Evolutionary conservation across 2,329 filamentous ascomycete genomes (phyloP).

Genomic region (Chaetomiaceae sp.): DNA sequence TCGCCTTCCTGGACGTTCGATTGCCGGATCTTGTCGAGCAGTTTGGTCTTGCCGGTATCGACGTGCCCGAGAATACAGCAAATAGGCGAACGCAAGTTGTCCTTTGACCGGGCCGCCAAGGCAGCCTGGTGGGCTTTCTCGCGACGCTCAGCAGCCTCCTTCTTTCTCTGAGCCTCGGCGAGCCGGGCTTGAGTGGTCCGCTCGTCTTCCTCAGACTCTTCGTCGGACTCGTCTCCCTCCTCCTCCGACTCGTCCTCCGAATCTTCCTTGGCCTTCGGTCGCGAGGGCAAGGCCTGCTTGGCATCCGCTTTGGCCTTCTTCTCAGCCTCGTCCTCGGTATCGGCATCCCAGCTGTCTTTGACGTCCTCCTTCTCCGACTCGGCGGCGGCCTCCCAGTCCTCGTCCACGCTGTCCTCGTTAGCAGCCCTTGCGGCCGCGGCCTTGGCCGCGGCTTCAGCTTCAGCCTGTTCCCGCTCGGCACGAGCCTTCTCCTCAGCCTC

Average conservation of each 20-base stretch:
- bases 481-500: constrained; percentile 59
- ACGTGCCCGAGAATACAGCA: constrained; percentile 99
- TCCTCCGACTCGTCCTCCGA: constrained; percentile 42
- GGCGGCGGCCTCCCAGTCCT: constrained; percentile 86
- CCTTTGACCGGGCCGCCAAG: constrained; percentile 82
- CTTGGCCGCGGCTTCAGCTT: constrained; percentile 51
- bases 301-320: constrained; percentile 36
- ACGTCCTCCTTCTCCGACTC: constrained; percentile 70
- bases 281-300: constrained; percentile 30
- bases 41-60: constrained; percentile 99
- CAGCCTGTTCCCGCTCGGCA: constrained; percentile 50
- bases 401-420: constrained; percentile 56
- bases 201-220: constrained; percentile 67
- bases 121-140: constrained; percentile 90
- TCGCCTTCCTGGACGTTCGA: constrained; percentile 99
- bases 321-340: constrained; percentile 65
- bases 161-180: constrained; percentile 74
- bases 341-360: constrained; percentile 94
- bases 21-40: constrained; percentile 96
- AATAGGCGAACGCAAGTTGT: constrained; percentile 94
- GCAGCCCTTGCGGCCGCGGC: constrained; percentile 48
- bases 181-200: constrained; percentile 67
- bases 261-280: constrained; percentile 29
- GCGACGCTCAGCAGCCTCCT: constrained; percentile 80
- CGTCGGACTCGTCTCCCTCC: constrained; percentile 61